Base-by-base conservation (phyloP, 129 eudicot species). In the Flaveria linearis region DNA sequence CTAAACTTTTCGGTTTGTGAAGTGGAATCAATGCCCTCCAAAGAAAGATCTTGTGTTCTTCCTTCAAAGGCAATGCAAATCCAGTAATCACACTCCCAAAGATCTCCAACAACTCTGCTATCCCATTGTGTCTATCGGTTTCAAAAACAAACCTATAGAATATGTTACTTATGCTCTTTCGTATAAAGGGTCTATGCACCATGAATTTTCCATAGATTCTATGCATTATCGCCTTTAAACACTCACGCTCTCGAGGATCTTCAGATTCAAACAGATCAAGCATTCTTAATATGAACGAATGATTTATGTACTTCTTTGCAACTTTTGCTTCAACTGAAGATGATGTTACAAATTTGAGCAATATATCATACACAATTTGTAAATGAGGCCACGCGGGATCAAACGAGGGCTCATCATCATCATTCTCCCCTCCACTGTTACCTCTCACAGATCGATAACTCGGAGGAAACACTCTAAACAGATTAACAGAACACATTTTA, bases 341-440 rank as follows among this genome's bases (percentile, higher is more conserved):
- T 10, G 90, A 94, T 65, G 85, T 87, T 14, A 91, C 89, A 33
- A 94, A 87, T 83, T 84, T 91, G 49, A 88, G 96, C 79, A 94
- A 79, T 71, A 94, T 79, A 77, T 90, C 98, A 71, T 94, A 94
- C 74, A 94, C 97, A 23, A 94, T 71, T 55, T 91, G 93, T 69
- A 94, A 74, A 80, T 94, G 98, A 9, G 98, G 73, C 98, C 98
- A 94, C 0, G 97, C 96, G 11, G 98, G 93, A 73, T 94, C 98
- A 51, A 91, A 94, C 7, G 75, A 84, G 56, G 97, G 98, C 52
- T 88, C 96, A 18, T 84, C 93, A n/a, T 87, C 92, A 45, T 89
- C 93, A 53, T 87, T 83, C 51, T 88, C 97, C n/a, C 89, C 84
- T 47, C 86, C 74, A n/a, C 72, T 65, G 20, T 58, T 72, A 39